Evolutionary conservation across 2,329 filamentous ascomycete species (phyloP).

Genomic region (Ceratocystis smalleyi): DNA sequence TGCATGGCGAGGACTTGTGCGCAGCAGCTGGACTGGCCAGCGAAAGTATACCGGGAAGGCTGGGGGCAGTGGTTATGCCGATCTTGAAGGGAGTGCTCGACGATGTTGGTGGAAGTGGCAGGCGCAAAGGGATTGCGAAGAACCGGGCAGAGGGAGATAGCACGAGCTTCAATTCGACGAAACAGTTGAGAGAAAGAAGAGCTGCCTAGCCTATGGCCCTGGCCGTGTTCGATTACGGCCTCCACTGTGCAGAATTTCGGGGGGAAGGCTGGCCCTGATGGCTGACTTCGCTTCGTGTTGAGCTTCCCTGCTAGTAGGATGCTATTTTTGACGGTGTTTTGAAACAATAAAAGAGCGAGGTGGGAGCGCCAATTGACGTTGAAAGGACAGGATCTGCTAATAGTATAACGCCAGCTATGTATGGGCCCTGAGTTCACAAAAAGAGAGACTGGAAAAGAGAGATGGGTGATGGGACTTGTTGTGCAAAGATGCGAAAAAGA

Average conservation of each 20-base stretch:
- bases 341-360: slow-evolving; percentile 1
- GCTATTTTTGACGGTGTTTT: slow-evolving; percentile 2
- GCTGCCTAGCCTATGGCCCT: slow-evolving; percentile 6
- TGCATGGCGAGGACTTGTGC: slow-evolving; percentile 27
- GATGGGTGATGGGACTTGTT: not conserved
- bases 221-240: slow-evolving; percentile 9
- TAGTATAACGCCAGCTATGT: too few species aligned
- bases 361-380: not conserved
- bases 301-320: not conserved
- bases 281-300: slow-evolving; percentile 1
- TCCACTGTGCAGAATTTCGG: slow-evolving; percentile 13
- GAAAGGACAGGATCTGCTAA: too few species aligned
- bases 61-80: not conserved
- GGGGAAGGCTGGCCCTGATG: not conserved
- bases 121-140: slow-evolving; percentile 2
- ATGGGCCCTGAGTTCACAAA: not conserved
- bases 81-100: not conserved
- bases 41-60: not conserved
- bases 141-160: slow-evolving; percentile 7
- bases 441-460: not conserved
- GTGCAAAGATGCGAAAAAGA: not conserved
- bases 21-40: not conserved
- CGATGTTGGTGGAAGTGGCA: not conserved
- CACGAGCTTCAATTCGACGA: slow-evolving; percentile 13
- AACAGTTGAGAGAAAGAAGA: slow-evolving; percentile 12